A percentile compares a stretch with the other conserved stretches of the same genome.
phyloP scores from a whole-genome alignment of 163 green algal species.

The Scenedesmus sp. region DNA sequence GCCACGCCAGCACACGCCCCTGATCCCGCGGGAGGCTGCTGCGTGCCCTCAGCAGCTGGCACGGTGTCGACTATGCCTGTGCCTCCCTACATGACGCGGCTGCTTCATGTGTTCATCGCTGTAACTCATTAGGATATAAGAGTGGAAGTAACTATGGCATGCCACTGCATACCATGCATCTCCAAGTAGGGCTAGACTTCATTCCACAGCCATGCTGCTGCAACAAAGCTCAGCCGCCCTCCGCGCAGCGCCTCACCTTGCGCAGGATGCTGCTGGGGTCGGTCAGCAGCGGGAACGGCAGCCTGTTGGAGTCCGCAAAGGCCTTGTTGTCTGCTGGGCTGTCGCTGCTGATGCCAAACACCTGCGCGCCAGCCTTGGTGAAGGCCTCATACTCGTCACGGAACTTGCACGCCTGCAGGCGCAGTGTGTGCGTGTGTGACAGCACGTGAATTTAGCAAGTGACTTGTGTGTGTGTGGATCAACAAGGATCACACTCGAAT shows the following conservation, averaged over 20 bases:
- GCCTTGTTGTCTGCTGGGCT: conserved; percentile 74
- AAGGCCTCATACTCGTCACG: conserved; percentile 78
- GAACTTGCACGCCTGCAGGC: conserved; percentile 80
- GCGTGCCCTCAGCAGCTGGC: conserved; percentile 69
- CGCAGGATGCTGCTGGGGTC: conserved; percentile 70
- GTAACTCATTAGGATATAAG: too few relatives aligned
- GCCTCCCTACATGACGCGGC: too few relatives aligned
- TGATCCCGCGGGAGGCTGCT: conserved; percentile 71
- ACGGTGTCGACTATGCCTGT: too few relatives aligned
- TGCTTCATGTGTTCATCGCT: too few relatives aligned
- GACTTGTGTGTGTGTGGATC: too few relatives aligned
- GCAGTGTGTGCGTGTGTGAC: background rate
- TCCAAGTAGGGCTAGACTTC: too few relatives aligned
- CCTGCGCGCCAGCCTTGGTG: conserved; percentile 64
- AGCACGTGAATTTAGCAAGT: background rate
- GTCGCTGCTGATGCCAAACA: conserved; percentile 76
- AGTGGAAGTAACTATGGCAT: too few relatives aligned
- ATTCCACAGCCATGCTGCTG: too few relatives aligned
- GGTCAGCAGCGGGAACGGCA: conserved; percentile 78
- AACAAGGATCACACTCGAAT: too few relatives aligned
- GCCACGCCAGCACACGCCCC: too few relatives aligned
- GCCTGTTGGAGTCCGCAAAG: conserved; percentile 74
- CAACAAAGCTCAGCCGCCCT: background rate
- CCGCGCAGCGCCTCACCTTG: conserved; percentile 54
- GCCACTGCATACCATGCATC: too few relatives aligned